Percentiles rank a stretch among this genome's conserved stretches.
Evolutionary conservation across 2,329 filamentous ascomycete species (phyloP).

Genomic region (Pyricularia sp.): DNA sequence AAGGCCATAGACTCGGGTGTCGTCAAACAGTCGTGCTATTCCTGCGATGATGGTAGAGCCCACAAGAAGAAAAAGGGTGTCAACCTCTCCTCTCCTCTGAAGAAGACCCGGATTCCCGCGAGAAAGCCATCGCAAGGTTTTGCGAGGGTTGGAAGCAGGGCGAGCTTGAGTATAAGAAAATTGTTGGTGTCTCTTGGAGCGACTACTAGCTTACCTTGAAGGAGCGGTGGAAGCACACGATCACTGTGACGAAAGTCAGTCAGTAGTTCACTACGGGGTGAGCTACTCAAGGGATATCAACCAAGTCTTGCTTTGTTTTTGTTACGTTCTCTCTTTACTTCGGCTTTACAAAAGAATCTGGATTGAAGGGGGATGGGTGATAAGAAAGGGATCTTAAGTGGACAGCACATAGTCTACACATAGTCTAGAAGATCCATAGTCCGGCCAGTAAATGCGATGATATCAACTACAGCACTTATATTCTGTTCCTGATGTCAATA

Average conservation of each 20-base stretch:
- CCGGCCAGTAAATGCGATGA: no score
- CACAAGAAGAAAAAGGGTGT: not conserved
- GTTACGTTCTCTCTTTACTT: no score
- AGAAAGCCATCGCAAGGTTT: no score
- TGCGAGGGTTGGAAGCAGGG: not conserved
- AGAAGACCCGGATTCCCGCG: no score
- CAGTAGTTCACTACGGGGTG: not conserved
- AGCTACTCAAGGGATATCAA: not conserved
- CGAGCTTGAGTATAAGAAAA: not conserved
- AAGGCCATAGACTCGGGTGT: no score
- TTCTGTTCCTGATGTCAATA: no score
- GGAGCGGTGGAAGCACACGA: not conserved
- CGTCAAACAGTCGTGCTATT: not conserved
- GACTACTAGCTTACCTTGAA: not conserved
- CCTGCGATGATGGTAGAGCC: not conserved
- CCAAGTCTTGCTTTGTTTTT: not conserved
- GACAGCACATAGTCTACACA: no score
- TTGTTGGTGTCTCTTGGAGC: not conserved
- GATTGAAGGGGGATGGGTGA: not conserved
- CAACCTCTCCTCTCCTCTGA: no score
- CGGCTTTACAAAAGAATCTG: not conserved
- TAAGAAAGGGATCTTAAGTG: not conserved
- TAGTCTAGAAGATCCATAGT: no score
- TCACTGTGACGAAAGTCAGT: not conserved
- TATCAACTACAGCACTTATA: no score